These are phyloP conservation scores for Didymella keratinophila DNA, from an alignment of 2,329 filamentous ascomycete species.

Conservation along the genomic window DNA sequence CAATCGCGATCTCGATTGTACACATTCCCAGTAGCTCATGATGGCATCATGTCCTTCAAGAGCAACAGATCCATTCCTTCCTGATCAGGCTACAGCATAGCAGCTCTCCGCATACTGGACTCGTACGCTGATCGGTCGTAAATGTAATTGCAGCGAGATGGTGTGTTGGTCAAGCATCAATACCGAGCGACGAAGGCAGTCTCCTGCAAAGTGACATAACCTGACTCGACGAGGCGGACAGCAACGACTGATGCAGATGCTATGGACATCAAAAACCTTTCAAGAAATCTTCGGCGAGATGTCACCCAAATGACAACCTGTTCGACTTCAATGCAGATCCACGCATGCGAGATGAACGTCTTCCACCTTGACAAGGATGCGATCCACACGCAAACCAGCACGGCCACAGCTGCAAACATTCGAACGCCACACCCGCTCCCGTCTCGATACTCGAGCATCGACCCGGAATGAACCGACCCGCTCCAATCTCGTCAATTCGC, in stretches of 20 bases:
- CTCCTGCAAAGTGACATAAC: not conserved
- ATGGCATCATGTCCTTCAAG: no score
- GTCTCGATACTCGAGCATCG: not conserved
- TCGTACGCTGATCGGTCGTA: no score
- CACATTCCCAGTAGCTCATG: no score
- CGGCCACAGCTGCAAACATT: not conserved
- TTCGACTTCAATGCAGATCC: not conserved
- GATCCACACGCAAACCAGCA: constrained; percentile 1
- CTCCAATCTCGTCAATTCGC: not conserved
- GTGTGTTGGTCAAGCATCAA: not conserved
- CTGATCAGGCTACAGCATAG: no score
- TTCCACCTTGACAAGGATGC: not conserved
- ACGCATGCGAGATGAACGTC: not conserved
- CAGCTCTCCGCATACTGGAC: no score
- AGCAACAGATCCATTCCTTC: no score
- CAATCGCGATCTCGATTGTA: no score
- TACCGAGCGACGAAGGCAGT: not conserved
- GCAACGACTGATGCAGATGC: not conserved
- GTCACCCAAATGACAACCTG: not conserved
- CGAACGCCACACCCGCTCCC: constrained; percentile 11
- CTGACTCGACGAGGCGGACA: not conserved
- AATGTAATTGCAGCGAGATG: no score
- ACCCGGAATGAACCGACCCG: not conserved
- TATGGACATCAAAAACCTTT: not conserved
- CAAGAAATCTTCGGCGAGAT: not conserved